These are phyloP conservation scores for Rhodocollybia butyracea DNA, from an alignment of 768 basidiomycete species.

Conservation along the genomic window DNA sequence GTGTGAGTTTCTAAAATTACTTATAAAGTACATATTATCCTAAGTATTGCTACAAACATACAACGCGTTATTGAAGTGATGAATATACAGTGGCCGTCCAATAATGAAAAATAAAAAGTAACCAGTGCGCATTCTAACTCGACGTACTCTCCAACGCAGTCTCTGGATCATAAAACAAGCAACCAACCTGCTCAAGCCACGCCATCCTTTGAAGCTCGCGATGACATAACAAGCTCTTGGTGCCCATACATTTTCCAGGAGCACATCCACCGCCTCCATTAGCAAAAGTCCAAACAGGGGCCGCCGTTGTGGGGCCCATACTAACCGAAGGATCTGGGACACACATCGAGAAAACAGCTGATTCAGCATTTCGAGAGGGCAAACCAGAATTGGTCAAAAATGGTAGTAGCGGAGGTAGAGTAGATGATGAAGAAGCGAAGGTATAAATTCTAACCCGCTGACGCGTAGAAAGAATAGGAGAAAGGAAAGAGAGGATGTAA, in stretches of 20 bases:
- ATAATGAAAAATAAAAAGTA: too few relatives aligned
- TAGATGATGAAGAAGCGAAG: conserved; percentile 45
- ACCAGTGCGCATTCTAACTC: neutral
- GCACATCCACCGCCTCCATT: conserved; percentile 23
- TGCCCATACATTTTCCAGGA: conserved; percentile 38
- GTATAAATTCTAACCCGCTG: conserved; percentile 52
- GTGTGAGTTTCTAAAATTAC: too few relatives aligned
- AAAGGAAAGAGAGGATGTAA: conserved; percentile 53
- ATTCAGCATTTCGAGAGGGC: neutral
- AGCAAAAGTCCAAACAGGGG: conserved; percentile 26
- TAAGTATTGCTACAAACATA: too few relatives aligned
- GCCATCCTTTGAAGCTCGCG: conserved; percentile 39
- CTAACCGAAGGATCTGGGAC: conserved; percentile 2
- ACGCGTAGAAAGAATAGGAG: conserved; percentile 50
- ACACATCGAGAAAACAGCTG: conserved; percentile 2
- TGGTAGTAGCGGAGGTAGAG: conserved; percentile 37
- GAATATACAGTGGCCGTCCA: too few relatives aligned
- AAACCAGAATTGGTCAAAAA: conserved; percentile 13
- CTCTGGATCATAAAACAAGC: conserved; percentile 38
- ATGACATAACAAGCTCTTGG: conserved; percentile 34
- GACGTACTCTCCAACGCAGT: neutral
- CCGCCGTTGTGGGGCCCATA: conserved; percentile 15
- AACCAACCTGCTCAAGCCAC: conserved; percentile 47
- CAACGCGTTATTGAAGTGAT: too few relatives aligned
- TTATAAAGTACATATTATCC: too few relatives aligned